Evolutionary conservation across 2,329 filamentous ascomycete species (phyloP).

Genomic region (Pyrenochaeta sp.): DNA sequence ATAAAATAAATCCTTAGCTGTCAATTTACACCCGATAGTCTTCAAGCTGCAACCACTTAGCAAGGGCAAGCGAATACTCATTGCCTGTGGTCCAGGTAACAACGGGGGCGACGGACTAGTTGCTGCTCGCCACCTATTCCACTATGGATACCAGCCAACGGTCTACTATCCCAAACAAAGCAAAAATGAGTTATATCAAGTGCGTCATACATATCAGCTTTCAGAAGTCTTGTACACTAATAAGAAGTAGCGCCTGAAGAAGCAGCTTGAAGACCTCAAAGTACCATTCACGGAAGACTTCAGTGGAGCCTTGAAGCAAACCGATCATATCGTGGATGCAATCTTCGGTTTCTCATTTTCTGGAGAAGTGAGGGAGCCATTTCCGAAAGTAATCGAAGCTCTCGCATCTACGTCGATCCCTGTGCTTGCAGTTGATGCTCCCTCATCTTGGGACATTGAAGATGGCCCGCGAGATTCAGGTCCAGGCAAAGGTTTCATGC

Average conservation of each 20-base stretch:
- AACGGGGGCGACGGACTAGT: constrained; percentile 91
- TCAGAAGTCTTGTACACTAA: constrained; percentile 8
- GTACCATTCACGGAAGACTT: constrained; percentile 89
- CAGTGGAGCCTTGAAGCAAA: constrained; percentile 65
- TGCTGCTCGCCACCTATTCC: constrained; percentile 86
- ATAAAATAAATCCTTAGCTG: not conserved
- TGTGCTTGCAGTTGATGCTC: constrained; percentile 89
- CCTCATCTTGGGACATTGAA: constrained; percentile 94
- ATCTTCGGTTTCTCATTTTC: constrained; percentile 97
- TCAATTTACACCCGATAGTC: constrained; percentile 60
- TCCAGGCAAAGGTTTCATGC: constrained; percentile 80
- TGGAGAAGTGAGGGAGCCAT: constrained; percentile 91
- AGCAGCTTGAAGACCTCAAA: constrained; percentile 82
- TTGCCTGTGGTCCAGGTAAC: constrained; percentile 88
- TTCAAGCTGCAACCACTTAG: constrained; percentile 81
- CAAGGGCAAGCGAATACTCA: constrained; percentile 75
- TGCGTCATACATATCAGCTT: constrained; percentile 47
- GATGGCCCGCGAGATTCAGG: constrained; percentile 79
- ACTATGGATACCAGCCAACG: constrained; percentile 88
- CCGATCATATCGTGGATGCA: constrained; percentile 87
- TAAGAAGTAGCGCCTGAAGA: constrained; percentile 72
- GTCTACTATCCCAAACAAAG: constrained; percentile 93
- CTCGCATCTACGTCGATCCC: constrained; percentile 76
- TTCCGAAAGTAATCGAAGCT: constrained; percentile 79
- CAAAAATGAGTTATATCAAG: constrained; percentile 89